Percentiles rank a stretch among this genome's conserved stretches.
phyloP scores from a whole-genome alignment of 1,284 basidiomycete genomes.

The Sporisorium sorghi region DNA sequence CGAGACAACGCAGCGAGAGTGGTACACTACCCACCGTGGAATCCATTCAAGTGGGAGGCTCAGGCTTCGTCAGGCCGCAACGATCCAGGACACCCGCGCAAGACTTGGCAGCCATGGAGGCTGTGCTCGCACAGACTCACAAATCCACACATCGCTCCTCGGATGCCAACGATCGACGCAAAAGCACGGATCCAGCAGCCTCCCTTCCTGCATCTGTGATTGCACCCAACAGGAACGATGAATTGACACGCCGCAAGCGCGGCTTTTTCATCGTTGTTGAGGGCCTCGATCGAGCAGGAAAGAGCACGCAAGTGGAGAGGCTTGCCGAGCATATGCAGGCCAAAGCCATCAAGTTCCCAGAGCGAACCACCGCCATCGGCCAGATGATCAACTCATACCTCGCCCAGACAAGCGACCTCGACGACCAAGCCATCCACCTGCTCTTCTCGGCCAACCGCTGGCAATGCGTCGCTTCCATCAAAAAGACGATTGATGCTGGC shows the following conservation, averaged over 20 bases:
- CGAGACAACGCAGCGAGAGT: slow-evolving; percentile 44
- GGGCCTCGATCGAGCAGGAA: slow-evolving; percentile 67
- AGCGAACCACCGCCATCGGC: slow-evolving; percentile 90
- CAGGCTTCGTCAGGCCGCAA: slow-evolving; percentile 24
- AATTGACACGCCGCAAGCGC: slow-evolving; percentile 35
- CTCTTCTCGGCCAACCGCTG: slow-evolving; percentile 97
- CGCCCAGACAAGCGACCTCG: slow-evolving; percentile 81
- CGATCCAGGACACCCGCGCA: slow-evolving; percentile 48
- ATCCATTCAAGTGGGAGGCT: slow-evolving; percentile 17
- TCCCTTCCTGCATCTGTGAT: background rate
- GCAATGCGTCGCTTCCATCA: slow-evolving; percentile 73
- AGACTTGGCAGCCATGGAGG: slow-evolving; percentile 46
- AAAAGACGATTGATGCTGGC: slow-evolving; percentile 75
- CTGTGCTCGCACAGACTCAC: slow-evolving; percentile 33
- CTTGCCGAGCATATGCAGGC: slow-evolving; percentile 52
- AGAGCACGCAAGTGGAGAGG: slow-evolving; percentile 66
- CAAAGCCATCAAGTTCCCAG: slow-evolving; percentile 71
- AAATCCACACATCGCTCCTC: slow-evolving; percentile 2
- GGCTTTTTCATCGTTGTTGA: slow-evolving; percentile 67
- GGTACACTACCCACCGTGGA: slow-evolving; percentile 34
- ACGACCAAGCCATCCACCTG: slow-evolving; percentile 91
- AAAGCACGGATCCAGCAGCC: slow-evolving; percentile 12
- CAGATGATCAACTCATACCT: slow-evolving; percentile 94
- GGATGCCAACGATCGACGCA: slow-evolving; percentile 29
- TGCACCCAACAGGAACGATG: slow-evolving; percentile 1